Percentiles rank a stretch among this genome's conserved stretches.
These are phyloP conservation scores for Alloteropsis semialata DNA, from an alignment of 176 grass and related monocot genomes.

Conservation along the genomic window DNA sequence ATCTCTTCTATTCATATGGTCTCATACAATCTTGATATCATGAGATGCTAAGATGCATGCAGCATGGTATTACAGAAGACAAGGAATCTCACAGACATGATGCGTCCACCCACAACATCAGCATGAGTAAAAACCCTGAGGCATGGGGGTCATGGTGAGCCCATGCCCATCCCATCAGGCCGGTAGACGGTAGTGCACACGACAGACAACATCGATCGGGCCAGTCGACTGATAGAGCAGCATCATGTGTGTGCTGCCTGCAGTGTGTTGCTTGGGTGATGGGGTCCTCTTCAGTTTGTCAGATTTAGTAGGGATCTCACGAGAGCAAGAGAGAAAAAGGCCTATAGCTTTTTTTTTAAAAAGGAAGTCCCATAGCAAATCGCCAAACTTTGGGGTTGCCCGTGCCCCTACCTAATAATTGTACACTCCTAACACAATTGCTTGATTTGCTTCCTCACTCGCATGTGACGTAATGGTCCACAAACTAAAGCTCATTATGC, in stretches of 20 bases:
- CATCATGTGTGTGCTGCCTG: not conserved
- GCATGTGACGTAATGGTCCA: constrained; percentile 43
- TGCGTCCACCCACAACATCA: not conserved
- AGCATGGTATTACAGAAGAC: not conserved
- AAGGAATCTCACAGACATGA: not conserved
- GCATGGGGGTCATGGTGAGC: constrained; percentile 26
- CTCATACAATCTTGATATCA: too few relatives aligned
- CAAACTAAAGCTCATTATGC: constrained; percentile 14
- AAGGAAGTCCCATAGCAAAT: not conserved
- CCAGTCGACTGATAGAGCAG: constrained; percentile 5
- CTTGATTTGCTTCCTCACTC: not conserved
- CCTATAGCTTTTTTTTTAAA: too few relatives aligned
- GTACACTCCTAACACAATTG: constrained; percentile 7
- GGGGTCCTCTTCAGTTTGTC: constrained; percentile 11
- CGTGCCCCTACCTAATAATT: constrained; percentile 29
- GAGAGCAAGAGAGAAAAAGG: not conserved
- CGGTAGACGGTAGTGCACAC: constrained; percentile 16
- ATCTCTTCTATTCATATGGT: not conserved
- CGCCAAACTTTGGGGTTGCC: constrained; percentile 33
- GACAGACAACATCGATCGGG: constrained; percentile 18
- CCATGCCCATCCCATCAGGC: constrained; percentile 10
- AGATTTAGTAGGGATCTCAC: not conserved
- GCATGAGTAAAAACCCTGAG: constrained; percentile 7
- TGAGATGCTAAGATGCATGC: not conserved
- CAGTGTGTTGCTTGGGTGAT: not conserved